Percentiles rank a stretch among this genome's conserved stretches.
Evolutionary conservation across 1,284 basidiomycete genomes (phyloP).

Genomic region (Ganoderma leucocontextum): DNA sequence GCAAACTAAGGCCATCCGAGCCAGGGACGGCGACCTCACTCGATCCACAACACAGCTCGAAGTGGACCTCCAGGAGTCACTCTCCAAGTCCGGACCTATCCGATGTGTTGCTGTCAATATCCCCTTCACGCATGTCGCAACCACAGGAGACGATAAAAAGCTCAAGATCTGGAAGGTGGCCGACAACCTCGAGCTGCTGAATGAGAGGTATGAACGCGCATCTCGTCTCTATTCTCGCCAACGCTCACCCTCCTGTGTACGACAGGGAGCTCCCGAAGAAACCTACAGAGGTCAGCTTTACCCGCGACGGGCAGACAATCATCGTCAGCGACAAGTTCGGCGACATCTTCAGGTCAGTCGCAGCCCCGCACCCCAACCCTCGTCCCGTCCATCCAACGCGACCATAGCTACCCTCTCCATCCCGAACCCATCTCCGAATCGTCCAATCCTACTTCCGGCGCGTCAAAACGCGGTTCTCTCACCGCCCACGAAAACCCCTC

Average conservation of each 20-base stretch:
- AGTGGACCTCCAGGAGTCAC: constrained; percentile 43
- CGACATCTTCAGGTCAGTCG: constrained; percentile 78
- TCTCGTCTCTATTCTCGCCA: too few relatives aligned
- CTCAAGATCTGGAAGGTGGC: constrained; percentile 76
- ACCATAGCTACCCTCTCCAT: constrained; percentile 58
- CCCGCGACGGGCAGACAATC: constrained; percentile 63
- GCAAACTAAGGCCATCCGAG: constrained; percentile 27
- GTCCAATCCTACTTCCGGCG: constrained; percentile 14
- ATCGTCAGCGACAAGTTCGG: constrained; percentile 88
- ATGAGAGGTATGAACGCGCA: constrained; percentile 59
- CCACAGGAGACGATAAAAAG: constrained; percentile 81
- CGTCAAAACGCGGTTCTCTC: constrained; percentile 48
- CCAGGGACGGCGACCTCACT: constrained; percentile 63
- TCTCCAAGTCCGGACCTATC: constrained; percentile 64
- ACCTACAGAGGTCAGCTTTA: constrained; percentile 71
- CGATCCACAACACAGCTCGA: constrained; percentile 51
- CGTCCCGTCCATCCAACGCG: not conserved
- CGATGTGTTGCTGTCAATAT: constrained; percentile 65
- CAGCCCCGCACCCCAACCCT: not conserved
- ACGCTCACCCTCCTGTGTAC: not conserved
- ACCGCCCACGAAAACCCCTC: constrained; percentile 78
- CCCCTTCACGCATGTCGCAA: constrained; percentile 61
- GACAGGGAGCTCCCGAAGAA: constrained; percentile 80
- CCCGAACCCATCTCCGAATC: constrained; percentile 25
- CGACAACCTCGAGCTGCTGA: constrained; percentile 61